Conservation (phyloP, 2,329 filamentous ascomycete species). For the Ophiostoma sp. region DNA sequence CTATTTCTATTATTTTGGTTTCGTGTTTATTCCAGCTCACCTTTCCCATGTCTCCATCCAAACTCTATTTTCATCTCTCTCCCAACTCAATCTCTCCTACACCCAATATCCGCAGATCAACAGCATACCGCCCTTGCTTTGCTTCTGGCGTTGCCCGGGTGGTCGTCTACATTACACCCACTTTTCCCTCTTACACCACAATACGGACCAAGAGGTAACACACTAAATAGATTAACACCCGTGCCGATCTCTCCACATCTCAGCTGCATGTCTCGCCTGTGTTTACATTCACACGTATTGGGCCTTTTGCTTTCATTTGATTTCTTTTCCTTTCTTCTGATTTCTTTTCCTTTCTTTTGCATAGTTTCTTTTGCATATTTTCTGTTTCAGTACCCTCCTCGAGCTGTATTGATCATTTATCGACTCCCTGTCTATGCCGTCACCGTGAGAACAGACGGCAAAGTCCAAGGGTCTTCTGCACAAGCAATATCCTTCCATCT, state of each 20-base stretch:
- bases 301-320: not conserved
- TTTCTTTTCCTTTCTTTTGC: not conserved
- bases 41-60: not conserved
- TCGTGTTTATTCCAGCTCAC: not conserved
- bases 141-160: constrained; percentile 1
- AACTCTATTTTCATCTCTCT: not conserved
- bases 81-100: not conserved
- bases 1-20: not conserved
- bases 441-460: constrained; percentile 11
- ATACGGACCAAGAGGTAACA: not conserved
- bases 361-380: no score
- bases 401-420: not conserved
- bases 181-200: not conserved
- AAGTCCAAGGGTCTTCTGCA: not conserved
- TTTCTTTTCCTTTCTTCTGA: not conserved
- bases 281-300: not conserved
- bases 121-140: not conserved
- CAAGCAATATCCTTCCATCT: not conserved
- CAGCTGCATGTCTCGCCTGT: constrained; percentile 8
- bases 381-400: no score
- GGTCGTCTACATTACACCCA: constrained; percentile 2
- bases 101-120: not conserved
- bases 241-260: constrained; percentile 10
- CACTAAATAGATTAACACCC: constrained; percentile 10
- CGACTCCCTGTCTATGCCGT: not conserved